Base-by-base conservation (phyloP, 2,329 filamentous ascomycete species). In the Westerdykella sp. region DNA sequence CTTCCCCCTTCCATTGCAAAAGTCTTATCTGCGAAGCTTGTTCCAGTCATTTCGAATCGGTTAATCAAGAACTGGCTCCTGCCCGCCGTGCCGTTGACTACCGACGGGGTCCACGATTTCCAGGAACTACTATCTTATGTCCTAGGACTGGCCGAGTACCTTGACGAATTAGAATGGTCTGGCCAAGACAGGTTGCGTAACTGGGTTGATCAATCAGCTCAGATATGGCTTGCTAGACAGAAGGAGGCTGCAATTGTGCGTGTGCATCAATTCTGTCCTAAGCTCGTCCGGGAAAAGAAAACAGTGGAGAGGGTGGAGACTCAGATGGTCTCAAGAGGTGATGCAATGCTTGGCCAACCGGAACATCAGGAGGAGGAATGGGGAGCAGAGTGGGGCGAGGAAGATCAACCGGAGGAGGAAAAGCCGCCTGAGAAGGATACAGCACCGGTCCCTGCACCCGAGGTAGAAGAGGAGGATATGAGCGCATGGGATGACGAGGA, bases 231-330 rank as follows among this genome's bases (percentile, higher is more conserved):
- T 12, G 79, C 79, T 2, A 91, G 88, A 62, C 84, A 89, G 51
- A 81, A 86, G 56, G 89, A 95, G 57, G 81, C 77, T 28, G 83
- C 87, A 0, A 75, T 98, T 18, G 84, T 90, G 48, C 76, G 78
- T 28, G 81, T 94, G 11, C 80, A 93, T 18, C 77, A 69, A 15
- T 78, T 84, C 37, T 74, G 96, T 2, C 75, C 81, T 3, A 70
- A 72, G 40, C 86, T 84, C 7, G 76, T 91, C 32, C 82, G 83
- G 7, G 68, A 74, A 21, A 76, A 83, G 12, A 84, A 80, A 53
- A 74, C 77, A 37, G 89, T 95, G 1, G 89, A 96, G 63, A 81
- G 85, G 55, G 74, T 94, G 1, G 91, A 97, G 66, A 94, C 83
- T 39, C 84, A 93, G 57, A 80, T 84, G 62, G 75, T 96, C 0